Evolutionary conservation across 345 rosid genomes (phyloP).

Genomic region (Reutealis trisperma): DNA sequence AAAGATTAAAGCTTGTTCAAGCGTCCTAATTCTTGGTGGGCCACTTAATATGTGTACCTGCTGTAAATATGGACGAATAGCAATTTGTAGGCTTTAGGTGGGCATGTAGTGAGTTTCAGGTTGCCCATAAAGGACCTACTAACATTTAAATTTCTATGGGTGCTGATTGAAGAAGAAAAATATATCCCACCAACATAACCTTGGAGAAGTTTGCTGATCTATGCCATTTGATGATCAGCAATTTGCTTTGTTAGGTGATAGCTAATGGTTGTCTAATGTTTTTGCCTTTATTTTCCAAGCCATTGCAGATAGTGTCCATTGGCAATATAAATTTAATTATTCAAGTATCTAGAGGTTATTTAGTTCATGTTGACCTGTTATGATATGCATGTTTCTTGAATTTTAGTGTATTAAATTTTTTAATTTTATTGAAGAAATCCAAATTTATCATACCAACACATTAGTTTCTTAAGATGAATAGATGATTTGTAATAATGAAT

Average conservation of each 20-base stretch:
- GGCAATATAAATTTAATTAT: neutral
- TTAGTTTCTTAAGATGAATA: neutral
- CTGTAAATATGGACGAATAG: slow-evolving; percentile 78
- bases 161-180: neutral
- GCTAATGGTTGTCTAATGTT: neutral
- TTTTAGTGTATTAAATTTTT: neutral
- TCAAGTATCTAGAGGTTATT: neutral
- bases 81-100: slow-evolving; percentile 68
- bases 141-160: slow-evolving; percentile 17
- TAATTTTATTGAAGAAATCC: neutral
- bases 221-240: neutral
- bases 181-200: neutral
- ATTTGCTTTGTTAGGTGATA: neutral
- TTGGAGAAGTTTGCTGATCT: neutral
- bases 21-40: slow-evolving; percentile 86
- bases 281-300: neutral
- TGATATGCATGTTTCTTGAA: neutral
- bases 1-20: neutral
- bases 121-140: slow-evolving; percentile 60
- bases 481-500: neutral
- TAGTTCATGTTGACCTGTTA: neutral
- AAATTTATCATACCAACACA: neutral
- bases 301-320: neutral
- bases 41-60: slow-evolving; percentile 59
- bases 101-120: slow-evolving; percentile 39